A percentile compares a stretch with the other conserved stretches of the same genome.
Evolutionary conservation across 163 green algal genomes (phyloP).

Genomic region (Scenedesmus sp.): DNA sequence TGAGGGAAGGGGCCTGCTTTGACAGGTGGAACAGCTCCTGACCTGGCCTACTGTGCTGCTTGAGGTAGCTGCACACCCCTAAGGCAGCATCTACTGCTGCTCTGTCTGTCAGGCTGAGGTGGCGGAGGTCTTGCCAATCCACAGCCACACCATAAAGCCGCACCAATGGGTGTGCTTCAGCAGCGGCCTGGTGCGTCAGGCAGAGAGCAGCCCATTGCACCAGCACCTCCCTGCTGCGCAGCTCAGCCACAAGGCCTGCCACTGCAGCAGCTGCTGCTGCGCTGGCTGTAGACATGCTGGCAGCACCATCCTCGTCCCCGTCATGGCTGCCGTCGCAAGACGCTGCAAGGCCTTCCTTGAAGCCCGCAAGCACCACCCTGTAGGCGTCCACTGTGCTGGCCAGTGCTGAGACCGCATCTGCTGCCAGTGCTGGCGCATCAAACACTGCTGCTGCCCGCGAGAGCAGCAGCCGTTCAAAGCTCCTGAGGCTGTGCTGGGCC

Average conservation of each 20-base stretch:
- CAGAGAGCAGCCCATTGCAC: constrained; percentile 62
- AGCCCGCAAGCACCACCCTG: too few relatives aligned
- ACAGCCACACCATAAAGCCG: constrained; percentile 49
- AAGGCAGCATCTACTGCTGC: constrained; percentile 56
- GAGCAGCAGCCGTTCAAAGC: background rate
- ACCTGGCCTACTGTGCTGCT: background rate
- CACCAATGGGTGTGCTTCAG: constrained; percentile 36
- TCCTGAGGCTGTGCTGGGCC: background rate
- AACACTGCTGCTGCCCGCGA: background rate
- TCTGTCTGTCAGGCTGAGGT: constrained; percentile 65
- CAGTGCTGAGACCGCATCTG: constrained; percentile 10
- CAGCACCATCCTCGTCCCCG: constrained; percentile 37
- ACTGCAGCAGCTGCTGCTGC: background rate
- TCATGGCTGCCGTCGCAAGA: constrained; percentile 44
- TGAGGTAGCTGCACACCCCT: constrained; percentile 64
- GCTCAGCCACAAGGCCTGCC: constrained; percentile 52
- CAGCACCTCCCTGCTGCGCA: constrained; percentile 64
- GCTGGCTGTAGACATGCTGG: constrained; percentile 56
- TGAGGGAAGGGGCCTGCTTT: too few relatives aligned
- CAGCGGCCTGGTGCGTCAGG: constrained; percentile 31
- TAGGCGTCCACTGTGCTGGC: too few relatives aligned
- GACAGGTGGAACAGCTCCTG: constrained; percentile 55
- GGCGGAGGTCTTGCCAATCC: constrained; percentile 54
- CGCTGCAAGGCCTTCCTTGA: too few relatives aligned
- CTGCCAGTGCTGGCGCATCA: background rate